Evolutionary conservation across 2,329 filamentous ascomycete species (phyloP), one percentile per base, ranked within the genome.

Genomic region (Capronia epimyces): DNA sequence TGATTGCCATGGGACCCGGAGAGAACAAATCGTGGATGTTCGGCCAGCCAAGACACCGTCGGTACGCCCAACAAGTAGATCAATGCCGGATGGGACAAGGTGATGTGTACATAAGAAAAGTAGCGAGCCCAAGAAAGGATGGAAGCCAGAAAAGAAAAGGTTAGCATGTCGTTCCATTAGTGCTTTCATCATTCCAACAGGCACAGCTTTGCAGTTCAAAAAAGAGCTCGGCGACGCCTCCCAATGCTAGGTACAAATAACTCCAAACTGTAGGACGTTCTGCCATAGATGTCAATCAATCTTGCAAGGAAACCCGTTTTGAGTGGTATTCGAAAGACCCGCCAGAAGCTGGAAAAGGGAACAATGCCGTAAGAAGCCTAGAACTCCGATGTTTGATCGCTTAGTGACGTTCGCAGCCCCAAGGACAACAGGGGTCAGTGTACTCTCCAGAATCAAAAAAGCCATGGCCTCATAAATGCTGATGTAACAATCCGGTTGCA

Each of bases 251-350:
- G 45, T 49, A 52, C 52, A 50, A 41, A 47, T 36, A 51, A 41
- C 40, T 50, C 47, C 51, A 43, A 27, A 43, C 40, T 39, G 55
- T 50, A 66, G 67, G 65, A 64, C 67, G 66, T 56, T 52, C 57
- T 60, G 50, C 42, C 47, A 46, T 51, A 55, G 53, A 58, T 44
- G 61, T 63, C 55, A 61, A 62, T 61, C 59, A 52, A 64, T 31
- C 20, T 46, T 32, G 46, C 22, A 40, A 43, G 13, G 44, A 20
- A 29, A 34, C 34, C 29, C 43, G 32, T 50, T 46, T 53, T 42
- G 46, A 40, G 43, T 49, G 12, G 21, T 50, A 36, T 32, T 50
- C 53, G 15, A 64, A 56, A 53, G 49, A 50, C 54, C 55, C 57
- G 58, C 55, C 59, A 43, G 31, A 53, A 49, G 57, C 52, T 57